Percentiles rank a stretch among this genome's conserved stretches.
Evolutionary conservation across 805 yeast genomes (phyloP).

Genomic region (Yarrowia sp.): DNA sequence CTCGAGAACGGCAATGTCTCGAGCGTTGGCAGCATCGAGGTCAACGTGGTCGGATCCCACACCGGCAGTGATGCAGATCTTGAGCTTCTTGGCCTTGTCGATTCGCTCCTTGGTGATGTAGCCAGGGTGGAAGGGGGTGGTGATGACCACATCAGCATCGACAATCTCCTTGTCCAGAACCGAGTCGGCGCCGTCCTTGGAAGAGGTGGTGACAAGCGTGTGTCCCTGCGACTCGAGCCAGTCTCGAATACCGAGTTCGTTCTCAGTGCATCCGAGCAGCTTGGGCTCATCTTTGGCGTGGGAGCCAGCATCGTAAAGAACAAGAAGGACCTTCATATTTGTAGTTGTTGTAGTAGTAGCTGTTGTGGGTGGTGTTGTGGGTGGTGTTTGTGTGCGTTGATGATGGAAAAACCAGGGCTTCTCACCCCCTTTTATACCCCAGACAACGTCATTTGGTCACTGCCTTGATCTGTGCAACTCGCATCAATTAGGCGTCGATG

Average conservation of each 20-base stretch:
- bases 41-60: not conserved
- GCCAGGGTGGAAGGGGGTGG: not conserved
- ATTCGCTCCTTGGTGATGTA: not conserved
- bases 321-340: not conserved
- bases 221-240: not conserved
- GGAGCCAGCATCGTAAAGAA: not conserved
- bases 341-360: not conserved
- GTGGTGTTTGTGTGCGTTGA: not conserved
- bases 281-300: not conserved
- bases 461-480: no score
- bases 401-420: not conserved
- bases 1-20: not conserved
- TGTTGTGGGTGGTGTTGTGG: not conserved
- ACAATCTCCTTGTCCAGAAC: not conserved
- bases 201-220: not conserved
- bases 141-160: not conserved
- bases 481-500: no score
- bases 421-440: no score
- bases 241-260: not conserved
- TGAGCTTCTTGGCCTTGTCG: not conserved
- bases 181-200: not conserved
- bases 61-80: not conserved
- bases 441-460: no score
- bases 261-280: not conserved
- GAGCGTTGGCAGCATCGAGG: not conserved